A percentile compares a stretch with the other conserved stretches of the same genome.
Conservation (phyloP, 2,329 filamentous ascomycete genomes). For the Blastomyces parvus region DNA sequence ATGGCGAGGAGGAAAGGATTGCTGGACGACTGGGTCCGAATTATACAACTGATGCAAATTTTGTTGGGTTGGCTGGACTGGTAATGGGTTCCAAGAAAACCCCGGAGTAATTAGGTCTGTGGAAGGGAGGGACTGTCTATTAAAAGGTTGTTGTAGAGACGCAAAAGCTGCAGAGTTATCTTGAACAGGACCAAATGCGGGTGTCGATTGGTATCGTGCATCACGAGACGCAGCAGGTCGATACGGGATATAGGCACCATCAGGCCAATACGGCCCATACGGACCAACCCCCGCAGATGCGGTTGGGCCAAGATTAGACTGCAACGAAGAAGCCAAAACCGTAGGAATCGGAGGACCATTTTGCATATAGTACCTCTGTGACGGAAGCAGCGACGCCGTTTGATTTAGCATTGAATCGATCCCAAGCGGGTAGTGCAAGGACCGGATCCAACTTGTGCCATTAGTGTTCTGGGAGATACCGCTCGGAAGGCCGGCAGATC, state of each 20-base stretch:
- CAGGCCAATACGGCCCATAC: conserved; percentile 55
- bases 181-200: conserved; percentile 20
- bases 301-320: conserved; percentile 47
- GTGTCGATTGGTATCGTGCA: conserved; percentile 29
- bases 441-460: conserved; percentile 34
- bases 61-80: conserved; percentile 16
- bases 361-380: conserved; percentile 34
- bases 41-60: conserved; percentile 16
- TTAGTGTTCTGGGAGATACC: conserved; percentile 24
- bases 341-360: conserved; percentile 47
- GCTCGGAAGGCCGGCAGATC: conserved; percentile 17
- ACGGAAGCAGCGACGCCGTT: conserved; percentile 37
- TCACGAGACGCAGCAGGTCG: conserved; percentile 50
- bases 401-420: conserved; percentile 55
- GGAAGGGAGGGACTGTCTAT: conserved; percentile 21
- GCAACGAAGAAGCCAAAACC: conserved; percentile 46
- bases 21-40: conserved; percentile 26
- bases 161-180: conserved; percentile 24
- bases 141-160: conserved; percentile 23
- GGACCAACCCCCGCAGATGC: conserved; percentile 48
- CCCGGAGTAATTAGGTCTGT: conserved; percentile 21
- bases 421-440: conserved; percentile 40
- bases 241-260: conserved; percentile 53
- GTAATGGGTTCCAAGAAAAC: conserved; percentile 26
- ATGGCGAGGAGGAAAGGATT: conserved; percentile 28